Evolutionary conservation across 2,329 filamentous ascomycete species (phyloP).

Genomic region (Alternaria gaisen): DNA sequence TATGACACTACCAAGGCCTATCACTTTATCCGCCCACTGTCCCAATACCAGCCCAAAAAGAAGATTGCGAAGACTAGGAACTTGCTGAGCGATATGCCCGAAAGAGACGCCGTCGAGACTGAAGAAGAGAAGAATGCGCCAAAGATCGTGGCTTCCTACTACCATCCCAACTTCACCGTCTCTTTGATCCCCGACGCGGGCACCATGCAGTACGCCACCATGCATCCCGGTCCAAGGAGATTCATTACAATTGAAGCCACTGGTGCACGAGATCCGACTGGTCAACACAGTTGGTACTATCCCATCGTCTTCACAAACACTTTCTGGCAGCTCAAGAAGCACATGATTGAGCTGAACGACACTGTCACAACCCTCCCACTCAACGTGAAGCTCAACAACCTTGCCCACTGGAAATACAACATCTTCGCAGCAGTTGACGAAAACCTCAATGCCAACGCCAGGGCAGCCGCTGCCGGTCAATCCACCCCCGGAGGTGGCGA

Average conservation of each 20-base stretch:
- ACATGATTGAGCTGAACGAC: conserved; percentile 92
- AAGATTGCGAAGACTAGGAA: conserved; percentile 88
- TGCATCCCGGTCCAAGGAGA: conserved; percentile 78
- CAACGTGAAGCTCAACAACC: conserved; percentile 82
- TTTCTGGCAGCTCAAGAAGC: conserved; percentile 92
- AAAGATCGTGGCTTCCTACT: conserved; percentile 83
- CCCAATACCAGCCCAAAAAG: conserved; percentile 90
- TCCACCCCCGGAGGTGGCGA: conserved; percentile 80
- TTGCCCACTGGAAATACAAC: conserved; percentile 88
- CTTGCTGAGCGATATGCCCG: conserved; percentile 67
- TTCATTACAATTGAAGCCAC: conserved; percentile 82
- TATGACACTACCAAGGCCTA: conserved; percentile 82
- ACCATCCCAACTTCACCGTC: conserved; percentile 93
- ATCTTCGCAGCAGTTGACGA: conserved; percentile 85
- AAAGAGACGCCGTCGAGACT: conserved; percentile 60
- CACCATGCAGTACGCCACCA: conserved; percentile 69
- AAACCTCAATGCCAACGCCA: conserved; percentile 82
- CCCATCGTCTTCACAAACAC: conserved; percentile 92
- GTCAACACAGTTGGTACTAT: conserved; percentile 92
- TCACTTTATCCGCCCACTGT: conserved; percentile 84
- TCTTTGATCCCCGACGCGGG: conserved; percentile 85
- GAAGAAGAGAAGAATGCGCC: conserved; percentile 63
- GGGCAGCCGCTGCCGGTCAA: conserved; percentile 76
- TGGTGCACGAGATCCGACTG: conserved; percentile 81
- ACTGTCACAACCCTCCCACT: conserved; percentile 85